Base-by-base conservation (phyloP, 768 basidiomycete species). In the Dacryopinax primogenitus region DNA sequence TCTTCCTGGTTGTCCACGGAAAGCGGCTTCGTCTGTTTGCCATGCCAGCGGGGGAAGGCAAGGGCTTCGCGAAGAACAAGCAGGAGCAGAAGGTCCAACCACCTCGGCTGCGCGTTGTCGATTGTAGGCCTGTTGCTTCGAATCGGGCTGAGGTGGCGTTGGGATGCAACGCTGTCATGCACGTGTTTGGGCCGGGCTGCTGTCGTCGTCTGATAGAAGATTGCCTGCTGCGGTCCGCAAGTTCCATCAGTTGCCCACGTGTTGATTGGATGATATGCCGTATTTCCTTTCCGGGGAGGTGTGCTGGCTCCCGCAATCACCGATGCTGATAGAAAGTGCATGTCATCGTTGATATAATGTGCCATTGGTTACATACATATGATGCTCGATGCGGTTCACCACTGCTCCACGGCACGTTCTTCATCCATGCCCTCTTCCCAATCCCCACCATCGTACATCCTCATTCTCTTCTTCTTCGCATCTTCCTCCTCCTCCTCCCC, bases 91-190 rank as follows among this genome's bases (percentile, higher is more conserved):
- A 30, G 51, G 51, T 58, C 51, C 51, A 13, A 23, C 51, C 26
- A 30, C 51, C 51, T 58, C 51, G 45, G 51, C 51, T 58, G 51
- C 6, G 51, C 30, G 32, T 58, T 58, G 51, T 58, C 51, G 51
- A 30, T 30, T 58, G 51, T 30, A 30, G 32, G 51, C 51, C 51
- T 30, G 23, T 6, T 21, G 51, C 30, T 30, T 58, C 51, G 51
- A 3, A 58, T 58, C 51, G 18, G 26, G 51, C 26, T 21, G 26
- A 26, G 51, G 26, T 30, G 26, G 51, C 32, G 26, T 58, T 58
- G 51, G 51, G n/a, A 26, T 13, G 4, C 26, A 30, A 21, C 26
- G 51, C 26, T 26, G 23, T 26, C 51, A 15, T 58, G 51, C 26
- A 58, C 26, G 51, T 11, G 16, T 7, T 7, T 30, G 51, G 51